These are phyloP conservation scores for Azolla pinnata DNA, from an alignment of 75 land plant genomes.

Conservation along the genomic window DNA sequence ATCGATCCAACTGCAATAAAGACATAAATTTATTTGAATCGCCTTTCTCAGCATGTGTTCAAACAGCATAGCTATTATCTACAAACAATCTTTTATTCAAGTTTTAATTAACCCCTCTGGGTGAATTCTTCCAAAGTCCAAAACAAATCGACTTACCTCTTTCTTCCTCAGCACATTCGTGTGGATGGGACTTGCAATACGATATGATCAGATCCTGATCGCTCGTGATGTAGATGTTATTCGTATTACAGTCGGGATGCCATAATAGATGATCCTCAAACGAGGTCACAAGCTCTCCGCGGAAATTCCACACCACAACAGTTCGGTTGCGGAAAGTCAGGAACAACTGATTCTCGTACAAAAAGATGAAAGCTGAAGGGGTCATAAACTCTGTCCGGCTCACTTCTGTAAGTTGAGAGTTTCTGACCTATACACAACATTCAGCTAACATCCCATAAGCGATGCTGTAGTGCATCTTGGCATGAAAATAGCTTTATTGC, in stretches of 20 bases:
- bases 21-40: too few relatives aligned
- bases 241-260: slow-evolving; percentile 98
- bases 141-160: slow-evolving; percentile 26
- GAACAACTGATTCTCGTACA: slow-evolving; percentile 89
- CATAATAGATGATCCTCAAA: slow-evolving; percentile 96
- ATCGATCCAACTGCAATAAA: slow-evolving; percentile 70
- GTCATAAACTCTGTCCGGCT: slow-evolving; percentile 93
- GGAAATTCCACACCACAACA: slow-evolving; percentile 95
- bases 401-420: slow-evolving; percentile 72
- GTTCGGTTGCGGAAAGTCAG: slow-evolving; percentile 84
- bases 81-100: neutral
- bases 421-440: slow-evolving; percentile 54
- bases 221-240: slow-evolving; percentile 95
- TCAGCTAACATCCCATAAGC: neutral
- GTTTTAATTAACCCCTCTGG: neutral
- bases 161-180: slow-evolving; percentile 50
- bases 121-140: neutral
- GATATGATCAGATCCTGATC: slow-evolving; percentile 96
- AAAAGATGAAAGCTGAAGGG: slow-evolving; percentile 91
- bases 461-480: too few relatives aligned
- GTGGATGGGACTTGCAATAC: slow-evolving; percentile 87
- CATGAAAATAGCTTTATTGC: too few relatives aligned
- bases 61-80: too few relatives aligned
- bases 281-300: slow-evolving; percentile 96
- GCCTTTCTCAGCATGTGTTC: too few relatives aligned